Conservation (phyloP, 352 stramenopile genomes). For the Globisporangium abappressorium region DNA sequence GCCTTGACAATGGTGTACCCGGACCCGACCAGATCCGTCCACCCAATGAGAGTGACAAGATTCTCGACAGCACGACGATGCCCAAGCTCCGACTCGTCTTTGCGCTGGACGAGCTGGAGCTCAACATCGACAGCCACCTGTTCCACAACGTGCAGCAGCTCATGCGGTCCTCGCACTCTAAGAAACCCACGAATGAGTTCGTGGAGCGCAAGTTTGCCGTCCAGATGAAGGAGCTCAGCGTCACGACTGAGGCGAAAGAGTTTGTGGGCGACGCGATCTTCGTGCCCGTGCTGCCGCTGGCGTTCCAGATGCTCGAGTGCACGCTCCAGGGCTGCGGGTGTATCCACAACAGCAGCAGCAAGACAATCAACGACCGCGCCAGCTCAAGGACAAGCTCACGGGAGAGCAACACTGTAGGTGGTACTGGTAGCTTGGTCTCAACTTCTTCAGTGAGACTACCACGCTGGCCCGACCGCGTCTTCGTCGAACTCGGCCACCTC, state of each 20-base stretch:
- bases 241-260: conserved; percentile 68
- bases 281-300: conserved; percentile 55
- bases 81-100: conserved; percentile 38
- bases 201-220: conserved; percentile 25
- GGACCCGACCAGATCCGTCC: neutral
- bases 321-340: conserved; percentile 57
- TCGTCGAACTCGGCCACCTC: conserved; percentile 37
- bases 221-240: conserved; percentile 30
- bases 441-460: neutral
- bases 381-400: neutral
- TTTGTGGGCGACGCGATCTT: conserved; percentile 62
- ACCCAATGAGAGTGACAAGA: neutral
- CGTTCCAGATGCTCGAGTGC: conserved; percentile 75
- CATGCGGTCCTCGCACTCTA: conserved; percentile 12
- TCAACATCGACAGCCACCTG: conserved; percentile 39
- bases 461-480: conserved; percentile 40
- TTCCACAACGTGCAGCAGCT: conserved; percentile 34
- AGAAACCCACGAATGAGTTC: neutral
- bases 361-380: neutral
- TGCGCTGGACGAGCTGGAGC: conserved; percentile 47
- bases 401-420: neutral
- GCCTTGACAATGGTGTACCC: neutral
- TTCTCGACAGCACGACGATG: conserved; percentile 20
- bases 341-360: conserved; percentile 18
- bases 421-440: neutral